phyloP scores from a whole-genome alignment of 2,329 filamentous ascomycete species.

The Apiospora phragmitis region DNA sequence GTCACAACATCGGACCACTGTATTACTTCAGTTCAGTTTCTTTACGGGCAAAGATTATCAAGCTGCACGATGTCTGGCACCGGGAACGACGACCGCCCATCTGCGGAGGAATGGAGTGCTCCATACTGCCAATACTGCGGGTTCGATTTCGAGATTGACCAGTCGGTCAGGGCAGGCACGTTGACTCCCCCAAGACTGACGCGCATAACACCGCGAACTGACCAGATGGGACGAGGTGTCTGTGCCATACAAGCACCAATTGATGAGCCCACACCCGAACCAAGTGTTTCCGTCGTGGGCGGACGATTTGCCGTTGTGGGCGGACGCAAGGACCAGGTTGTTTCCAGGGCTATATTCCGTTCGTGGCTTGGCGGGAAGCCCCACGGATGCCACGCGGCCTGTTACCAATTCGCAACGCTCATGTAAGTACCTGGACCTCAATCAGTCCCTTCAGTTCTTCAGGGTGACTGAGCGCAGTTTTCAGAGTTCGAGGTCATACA shows the following conservation, averaged over 20 bases:
- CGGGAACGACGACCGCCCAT: no score
- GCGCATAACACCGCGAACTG: no score
- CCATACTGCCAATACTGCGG: not conserved
- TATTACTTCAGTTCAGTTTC: no score
- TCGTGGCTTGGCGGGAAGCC: not conserved
- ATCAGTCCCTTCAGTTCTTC: not conserved
- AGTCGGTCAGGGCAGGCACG: not conserved
- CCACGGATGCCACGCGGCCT: not conserved
- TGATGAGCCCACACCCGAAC: no score
- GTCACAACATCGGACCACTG: not conserved
- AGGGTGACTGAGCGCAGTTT: not conserved
- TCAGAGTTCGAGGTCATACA: not conserved
- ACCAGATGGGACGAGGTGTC: no score
- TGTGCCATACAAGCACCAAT: no score
- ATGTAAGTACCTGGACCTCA: not conserved
- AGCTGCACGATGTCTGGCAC: not conserved
- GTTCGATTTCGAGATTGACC: not conserved
- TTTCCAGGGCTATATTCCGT: no score
- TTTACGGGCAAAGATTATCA: no score
- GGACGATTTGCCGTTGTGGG: no score
- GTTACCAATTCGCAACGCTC: not conserved
- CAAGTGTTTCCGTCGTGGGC: no score
- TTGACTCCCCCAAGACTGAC: not conserved
- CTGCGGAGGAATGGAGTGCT: not conserved
- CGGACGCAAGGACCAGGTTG: no score